Evolutionary conservation across 306 rosid genomes (phyloP).

Genomic region (Lagenaria siceraria): DNA sequence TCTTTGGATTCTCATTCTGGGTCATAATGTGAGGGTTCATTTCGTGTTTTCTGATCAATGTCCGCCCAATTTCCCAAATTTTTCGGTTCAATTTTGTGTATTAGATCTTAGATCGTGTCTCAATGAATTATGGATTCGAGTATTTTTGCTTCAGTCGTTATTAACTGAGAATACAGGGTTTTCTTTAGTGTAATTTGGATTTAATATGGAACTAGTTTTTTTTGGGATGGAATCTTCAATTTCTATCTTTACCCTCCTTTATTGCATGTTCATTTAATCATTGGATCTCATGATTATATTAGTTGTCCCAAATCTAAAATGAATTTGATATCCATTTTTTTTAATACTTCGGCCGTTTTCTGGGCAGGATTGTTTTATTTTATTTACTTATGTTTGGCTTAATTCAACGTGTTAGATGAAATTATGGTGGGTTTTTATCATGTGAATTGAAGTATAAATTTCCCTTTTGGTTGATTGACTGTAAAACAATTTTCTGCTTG

Average conservation of each 20-base stretch:
- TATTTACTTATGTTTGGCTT: not conserved
- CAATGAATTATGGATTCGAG: not conserved
- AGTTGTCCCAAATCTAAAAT: not conserved
- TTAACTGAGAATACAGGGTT: not conserved
- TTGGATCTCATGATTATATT: not conserved
- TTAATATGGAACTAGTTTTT: not conserved
- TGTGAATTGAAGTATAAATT: not conserved
- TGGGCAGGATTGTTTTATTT: not conserved
- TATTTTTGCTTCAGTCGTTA: not conserved
- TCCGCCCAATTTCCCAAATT: not conserved
- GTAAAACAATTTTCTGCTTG: not conserved
- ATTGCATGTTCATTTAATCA: not conserved
- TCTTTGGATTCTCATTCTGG: not conserved
- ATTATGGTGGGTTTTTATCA: not conserved
- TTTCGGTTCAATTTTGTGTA: not conserved
- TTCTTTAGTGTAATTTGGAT: not conserved
- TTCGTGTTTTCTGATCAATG: conserved; percentile 14
- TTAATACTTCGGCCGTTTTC: not conserved
- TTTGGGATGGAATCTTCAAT: not conserved
- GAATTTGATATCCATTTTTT: not conserved
- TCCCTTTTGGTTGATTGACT: not conserved
- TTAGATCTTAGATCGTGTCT: not conserved
- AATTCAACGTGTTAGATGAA: not conserved
- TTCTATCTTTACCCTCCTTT: not conserved
- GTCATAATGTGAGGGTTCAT: not conserved